Evolutionary conservation across 2,329 filamentous ascomycete genomes (phyloP).

Genomic region (Sphaerulina vaccinii): DNA sequence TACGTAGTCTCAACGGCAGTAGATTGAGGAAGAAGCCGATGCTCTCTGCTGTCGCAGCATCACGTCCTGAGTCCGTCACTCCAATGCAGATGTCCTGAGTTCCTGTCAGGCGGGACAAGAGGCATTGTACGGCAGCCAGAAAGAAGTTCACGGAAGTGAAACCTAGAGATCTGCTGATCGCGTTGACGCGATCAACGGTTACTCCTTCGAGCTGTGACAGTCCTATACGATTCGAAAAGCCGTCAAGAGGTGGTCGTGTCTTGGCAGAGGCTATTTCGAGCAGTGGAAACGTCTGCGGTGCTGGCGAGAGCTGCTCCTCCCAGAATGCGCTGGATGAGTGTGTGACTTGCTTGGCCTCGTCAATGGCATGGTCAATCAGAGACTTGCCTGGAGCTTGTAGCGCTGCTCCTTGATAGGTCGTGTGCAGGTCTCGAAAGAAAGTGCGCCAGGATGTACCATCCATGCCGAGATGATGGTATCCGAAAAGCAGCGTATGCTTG

Average conservation of each 20-base stretch:
- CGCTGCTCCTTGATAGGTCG: conserved; percentile 21
- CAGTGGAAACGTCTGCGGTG: conserved; percentile 15
- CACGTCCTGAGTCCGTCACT: conserved; percentile 43
- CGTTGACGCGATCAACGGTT: conserved; percentile 14
- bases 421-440: conserved; percentile 29
- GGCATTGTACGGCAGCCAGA: conserved; percentile 36
- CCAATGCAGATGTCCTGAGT: conserved; percentile 42
- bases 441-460: conserved; percentile 35
- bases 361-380: conserved; percentile 7
- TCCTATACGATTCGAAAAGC: conserved; percentile 8
- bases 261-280: conserved; percentile 17
- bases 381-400: conserved; percentile 11
- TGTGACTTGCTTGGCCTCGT: conserved; percentile 3
- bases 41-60: conserved; percentile 28
- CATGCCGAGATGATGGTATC: conserved; percentile 39
- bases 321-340: conserved; percentile 7
- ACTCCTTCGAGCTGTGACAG: conserved; percentile 1
- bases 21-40: conserved; percentile 45
- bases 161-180: conserved; percentile 9
- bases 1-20: conserved; percentile 38
- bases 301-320: conserved; percentile 6
- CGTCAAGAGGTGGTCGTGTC: conserved; percentile 14
- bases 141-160: conserved; percentile 38
- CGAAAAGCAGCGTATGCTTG: conserved; percentile 29
- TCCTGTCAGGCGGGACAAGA: conserved; percentile 34